A percentile compares a stretch with the other conserved stretches of the same genome.
phyloP scores from a whole-genome alignment of 1,139 yeast genomes.

The Pneumocystis wakefieldiae region DNA sequence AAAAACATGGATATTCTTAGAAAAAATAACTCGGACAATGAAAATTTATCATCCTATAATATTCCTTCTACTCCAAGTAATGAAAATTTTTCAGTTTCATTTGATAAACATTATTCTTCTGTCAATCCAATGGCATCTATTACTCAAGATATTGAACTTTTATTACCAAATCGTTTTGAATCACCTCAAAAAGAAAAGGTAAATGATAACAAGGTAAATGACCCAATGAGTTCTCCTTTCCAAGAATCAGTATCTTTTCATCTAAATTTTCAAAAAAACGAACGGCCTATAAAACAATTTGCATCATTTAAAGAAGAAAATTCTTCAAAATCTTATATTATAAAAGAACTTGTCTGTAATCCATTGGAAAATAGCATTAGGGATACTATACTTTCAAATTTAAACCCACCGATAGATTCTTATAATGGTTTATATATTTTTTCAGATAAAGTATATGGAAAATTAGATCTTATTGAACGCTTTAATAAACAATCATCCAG shows the following conservation, averaged over 20 bases:
- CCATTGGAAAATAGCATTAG: conserved; percentile 24
- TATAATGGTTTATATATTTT: conserved; percentile 25
- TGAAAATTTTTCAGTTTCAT: not conserved
- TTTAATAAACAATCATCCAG: conserved; percentile 25
- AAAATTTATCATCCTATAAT: not conserved
- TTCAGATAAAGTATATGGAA: conserved; percentile 18
- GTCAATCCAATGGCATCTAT: conserved; percentile 22
- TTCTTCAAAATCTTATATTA: conserved; percentile 7
- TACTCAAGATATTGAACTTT: conserved; percentile 22
- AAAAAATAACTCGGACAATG: not conserved
- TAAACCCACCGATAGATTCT: conserved; percentile 22
- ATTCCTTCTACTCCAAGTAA: not conserved
- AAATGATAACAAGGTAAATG: conserved; percentile 4
- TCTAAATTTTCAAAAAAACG: not conserved
- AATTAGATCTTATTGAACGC: conserved; percentile 25
- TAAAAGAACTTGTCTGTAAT: conserved; percentile 17
- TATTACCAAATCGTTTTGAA: not conserved
- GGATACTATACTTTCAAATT: conserved; percentile 16
- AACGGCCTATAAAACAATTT: not conserved
- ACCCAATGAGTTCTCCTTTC: conserved; percentile 15
- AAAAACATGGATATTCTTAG: not conserved
- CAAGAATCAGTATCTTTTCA: conserved; percentile 13
- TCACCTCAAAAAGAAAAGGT: conserved; percentile 1
- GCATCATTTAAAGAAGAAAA: not conserved
- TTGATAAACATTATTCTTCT: conserved; percentile 3